Conservation (phyloP, 768 basidiomycete genomes). For the Rhizopogon roseolus region DNA sequence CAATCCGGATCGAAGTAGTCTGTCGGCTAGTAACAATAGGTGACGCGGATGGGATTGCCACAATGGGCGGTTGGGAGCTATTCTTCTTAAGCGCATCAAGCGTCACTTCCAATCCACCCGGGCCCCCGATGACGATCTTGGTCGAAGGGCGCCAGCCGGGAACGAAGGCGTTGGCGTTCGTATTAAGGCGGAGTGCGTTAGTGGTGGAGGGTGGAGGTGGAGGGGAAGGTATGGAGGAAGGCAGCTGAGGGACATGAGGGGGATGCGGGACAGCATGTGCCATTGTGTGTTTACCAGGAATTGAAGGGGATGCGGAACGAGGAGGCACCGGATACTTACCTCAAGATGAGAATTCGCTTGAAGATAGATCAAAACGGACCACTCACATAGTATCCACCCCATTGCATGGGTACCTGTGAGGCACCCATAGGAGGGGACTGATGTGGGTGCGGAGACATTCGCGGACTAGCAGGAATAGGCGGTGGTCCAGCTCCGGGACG, state of each 20-base stretch:
- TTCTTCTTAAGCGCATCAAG: slow-evolving; percentile 50
- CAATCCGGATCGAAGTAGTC: slow-evolving; percentile 54
- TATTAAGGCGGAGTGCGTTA: too few species aligned
- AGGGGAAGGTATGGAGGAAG: slow-evolving; percentile 9
- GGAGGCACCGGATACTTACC: slow-evolving; percentile 56
- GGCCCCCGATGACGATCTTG: slow-evolving; percentile 55
- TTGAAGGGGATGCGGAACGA: slow-evolving; percentile 46
- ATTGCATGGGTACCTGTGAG: slow-evolving; percentile 38
- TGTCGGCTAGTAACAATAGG: slow-evolving; percentile 22
- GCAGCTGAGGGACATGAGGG: slow-evolving; percentile 36
- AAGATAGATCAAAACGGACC: background rate
- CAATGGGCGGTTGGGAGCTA: slow-evolving; percentile 34
- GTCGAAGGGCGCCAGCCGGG: slow-evolving; percentile 20
- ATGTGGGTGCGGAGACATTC: slow-evolving; percentile 56
- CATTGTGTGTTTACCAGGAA: slow-evolving; percentile 54
- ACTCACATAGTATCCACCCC: slow-evolving; percentile 58
- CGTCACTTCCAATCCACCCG: slow-evolving; percentile 61
- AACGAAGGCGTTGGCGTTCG: too few species aligned
- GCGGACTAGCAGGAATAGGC: slow-evolving; percentile 54
- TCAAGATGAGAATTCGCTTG: slow-evolving; percentile 2
- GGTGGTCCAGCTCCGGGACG: slow-evolving; percentile 45
- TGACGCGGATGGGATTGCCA: slow-evolving; percentile 35
- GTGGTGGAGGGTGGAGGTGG: too few species aligned
- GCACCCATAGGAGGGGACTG: slow-evolving; percentile 47
- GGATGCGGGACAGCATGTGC: too few species aligned